These are phyloP conservation scores for Venturia asperata DNA, from an alignment of 2,329 filamentous ascomycete genomes.

Conservation along the genomic window DNA sequence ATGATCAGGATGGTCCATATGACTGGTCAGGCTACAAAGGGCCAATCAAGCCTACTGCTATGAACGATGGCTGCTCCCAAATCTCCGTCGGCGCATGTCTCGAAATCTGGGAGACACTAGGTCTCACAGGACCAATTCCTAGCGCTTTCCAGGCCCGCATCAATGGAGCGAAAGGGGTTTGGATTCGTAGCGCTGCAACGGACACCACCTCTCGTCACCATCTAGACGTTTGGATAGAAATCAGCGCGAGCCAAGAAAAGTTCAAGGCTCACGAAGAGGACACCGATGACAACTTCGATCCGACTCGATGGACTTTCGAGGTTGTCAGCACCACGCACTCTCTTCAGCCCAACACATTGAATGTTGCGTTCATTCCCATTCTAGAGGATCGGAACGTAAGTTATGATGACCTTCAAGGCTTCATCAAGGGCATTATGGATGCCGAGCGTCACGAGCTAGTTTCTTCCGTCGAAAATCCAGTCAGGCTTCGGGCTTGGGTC, in stretches of 20 bases:
- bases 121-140: constrained; percentile 47
- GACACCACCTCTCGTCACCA: constrained; percentile 39
- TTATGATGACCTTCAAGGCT: constrained; percentile 37
- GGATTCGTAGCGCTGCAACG: constrained; percentile 53
- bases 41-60: constrained; percentile 26
- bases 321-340: constrained; percentile 46
- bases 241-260: constrained; percentile 60
- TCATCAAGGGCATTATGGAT: constrained; percentile 43
- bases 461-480: constrained; percentile 44
- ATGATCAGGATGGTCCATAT: constrained; percentile 27
- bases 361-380: constrained; percentile 62
- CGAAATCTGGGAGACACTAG: constrained; percentile 46
- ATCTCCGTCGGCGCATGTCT: constrained; percentile 57
- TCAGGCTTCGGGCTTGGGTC: constrained; percentile 50
- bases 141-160: constrained; percentile 63
- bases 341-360: constrained; percentile 50
- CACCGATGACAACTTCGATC: constrained; percentile 36
- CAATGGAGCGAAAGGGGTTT: constrained; percentile 68
- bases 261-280: constrained; percentile 48
- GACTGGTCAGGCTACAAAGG: neutral
- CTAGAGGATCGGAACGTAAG: constrained; percentile 53
- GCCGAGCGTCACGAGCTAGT: constrained; percentile 48
- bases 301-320: constrained; percentile 57
- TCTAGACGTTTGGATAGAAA: constrained; percentile 54
- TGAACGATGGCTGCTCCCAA: constrained; percentile 52